A percentile compares a stretch with the other conserved stretches of the same genome.
Conservation (phyloP, 2,329 filamentous ascomycete genomes). For the Tolypocladium ophioglossoides region DNA sequence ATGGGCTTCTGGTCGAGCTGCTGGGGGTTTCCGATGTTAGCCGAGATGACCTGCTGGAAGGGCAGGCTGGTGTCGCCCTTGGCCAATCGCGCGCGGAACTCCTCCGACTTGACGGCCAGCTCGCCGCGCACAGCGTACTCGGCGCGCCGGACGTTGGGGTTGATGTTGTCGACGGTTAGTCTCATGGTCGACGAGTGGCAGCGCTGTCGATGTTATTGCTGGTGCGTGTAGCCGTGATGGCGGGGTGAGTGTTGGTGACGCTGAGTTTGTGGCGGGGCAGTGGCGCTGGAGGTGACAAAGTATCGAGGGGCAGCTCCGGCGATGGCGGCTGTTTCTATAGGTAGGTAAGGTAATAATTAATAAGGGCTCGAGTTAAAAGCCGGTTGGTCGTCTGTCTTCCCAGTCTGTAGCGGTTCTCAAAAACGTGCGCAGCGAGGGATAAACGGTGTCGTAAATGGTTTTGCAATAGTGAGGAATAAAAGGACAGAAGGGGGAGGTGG, state of each 20-base stretch:
- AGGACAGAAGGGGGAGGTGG: not conserved
- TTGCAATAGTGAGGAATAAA: not conserved
- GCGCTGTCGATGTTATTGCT: slow-evolving; percentile 21
- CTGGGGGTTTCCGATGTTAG: slow-evolving; percentile 98
- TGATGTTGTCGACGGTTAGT: slow-evolving; percentile 80
- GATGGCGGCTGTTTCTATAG: not conserved
- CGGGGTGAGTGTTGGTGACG: not conserved
- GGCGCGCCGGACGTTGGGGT: slow-evolving; percentile 74
- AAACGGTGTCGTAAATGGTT: not conserved
- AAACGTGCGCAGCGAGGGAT: not conserved
- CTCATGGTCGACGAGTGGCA: slow-evolving; percentile 26
- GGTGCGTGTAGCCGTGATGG: slow-evolving; percentile 4
- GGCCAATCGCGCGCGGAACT: slow-evolving; percentile 67
- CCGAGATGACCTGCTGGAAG: slow-evolving; percentile 85
- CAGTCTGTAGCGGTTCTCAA: too few relatives aligned
- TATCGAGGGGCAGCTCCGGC: not conserved
- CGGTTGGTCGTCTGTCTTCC: too few relatives aligned
- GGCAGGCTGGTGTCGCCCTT: slow-evolving; percentile 54
- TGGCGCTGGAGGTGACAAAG: not conserved
- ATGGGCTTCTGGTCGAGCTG: slow-evolving; percentile 98
- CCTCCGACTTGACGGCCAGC: slow-evolving; percentile 85
- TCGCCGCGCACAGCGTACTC: slow-evolving; percentile 97
- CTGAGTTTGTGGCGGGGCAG: slow-evolving; percentile 5
- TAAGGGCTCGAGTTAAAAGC: not conserved
- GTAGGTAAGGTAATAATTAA: not conserved